Percentiles rank a stretch among this genome's conserved stretches.
Conservation (phyloP, 805 yeast species). For the Ogataea paradorogensis region DNA sequence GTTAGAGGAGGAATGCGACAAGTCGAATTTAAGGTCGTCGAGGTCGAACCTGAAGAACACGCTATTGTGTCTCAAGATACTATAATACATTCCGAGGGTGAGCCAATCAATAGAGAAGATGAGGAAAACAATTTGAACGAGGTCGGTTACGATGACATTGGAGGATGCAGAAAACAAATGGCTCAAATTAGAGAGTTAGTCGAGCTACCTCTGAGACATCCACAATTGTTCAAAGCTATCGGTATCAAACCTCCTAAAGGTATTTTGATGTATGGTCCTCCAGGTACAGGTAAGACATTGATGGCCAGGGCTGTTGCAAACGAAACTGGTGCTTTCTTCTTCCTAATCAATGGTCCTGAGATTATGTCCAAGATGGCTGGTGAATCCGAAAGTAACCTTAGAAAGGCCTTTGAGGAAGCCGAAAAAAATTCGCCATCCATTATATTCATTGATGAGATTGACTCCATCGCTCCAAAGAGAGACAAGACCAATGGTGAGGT, state of each 20-base stretch:
- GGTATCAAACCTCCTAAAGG: conserved; percentile 99
- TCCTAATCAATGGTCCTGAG: conserved; percentile 97
- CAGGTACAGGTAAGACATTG: conserved; percentile 99
- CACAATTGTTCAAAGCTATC: conserved; percentile 94
- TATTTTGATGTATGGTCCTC: conserved; percentile 97
- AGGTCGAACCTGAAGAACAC: conserved; percentile 94
- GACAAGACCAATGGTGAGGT: conserved; percentile 99
- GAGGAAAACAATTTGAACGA: conserved; percentile 96
- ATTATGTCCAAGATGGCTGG: conserved; percentile 99
- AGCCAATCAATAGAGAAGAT: conserved; percentile 96
- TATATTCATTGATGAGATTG: conserved; percentile 97
- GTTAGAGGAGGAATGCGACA: conserved; percentile 99
- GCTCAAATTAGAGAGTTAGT: conserved; percentile 99
- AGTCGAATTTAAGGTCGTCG: conserved; percentile 97
- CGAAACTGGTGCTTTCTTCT: conserved; percentile 98
- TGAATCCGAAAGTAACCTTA: conserved; percentile 93
- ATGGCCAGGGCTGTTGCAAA: conserved; percentile 99
- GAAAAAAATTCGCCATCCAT: conserved; percentile 98
- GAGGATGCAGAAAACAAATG: conserved; percentile 99
- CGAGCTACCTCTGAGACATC: conserved; percentile 96
- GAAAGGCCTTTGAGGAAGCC: conserved; percentile 99
- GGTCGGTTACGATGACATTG: conserved; percentile 98
- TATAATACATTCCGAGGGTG: conserved; percentile 97
- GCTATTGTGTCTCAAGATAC: conserved; percentile 99
- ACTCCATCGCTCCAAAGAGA: conserved; percentile 98